Evolutionary conservation across 2,329 filamentous ascomycete species (phyloP).

Genomic region (Pochonia chlamydosporia): DNA sequence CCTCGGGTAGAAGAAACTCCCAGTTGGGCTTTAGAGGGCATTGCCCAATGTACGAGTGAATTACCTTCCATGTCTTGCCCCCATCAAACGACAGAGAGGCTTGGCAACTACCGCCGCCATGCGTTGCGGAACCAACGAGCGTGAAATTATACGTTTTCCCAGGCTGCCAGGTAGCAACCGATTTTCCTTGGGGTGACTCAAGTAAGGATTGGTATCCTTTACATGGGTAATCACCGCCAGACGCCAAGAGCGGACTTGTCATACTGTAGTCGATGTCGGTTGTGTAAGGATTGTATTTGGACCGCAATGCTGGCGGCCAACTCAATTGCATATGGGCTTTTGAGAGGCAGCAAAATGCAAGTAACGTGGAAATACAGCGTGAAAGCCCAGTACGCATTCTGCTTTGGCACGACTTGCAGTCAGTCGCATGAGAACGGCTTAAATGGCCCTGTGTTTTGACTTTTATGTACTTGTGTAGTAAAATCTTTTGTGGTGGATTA

Average conservation of each 20-base stretch:
- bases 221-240: conserved; percentile 66
- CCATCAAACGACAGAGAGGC: conserved; percentile 68
- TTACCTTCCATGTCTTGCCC: conserved; percentile 63
- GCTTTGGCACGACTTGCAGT: no score
- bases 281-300: conserved; percentile 43
- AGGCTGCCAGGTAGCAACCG: conserved; percentile 55
- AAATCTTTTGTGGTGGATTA: no score
- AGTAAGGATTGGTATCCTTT: conserved; percentile 52
- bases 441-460: no score
- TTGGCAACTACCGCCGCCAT: conserved; percentile 71
- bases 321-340: conserved; percentile 47
- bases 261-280: conserved; percentile 61
- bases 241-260: conserved; percentile 55
- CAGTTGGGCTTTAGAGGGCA: conserved; percentile 50
- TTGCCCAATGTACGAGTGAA: conserved; percentile 49
- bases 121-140: conserved; percentile 55
- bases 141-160: conserved; percentile 58
- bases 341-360: not conserved
- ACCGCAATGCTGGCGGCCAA: conserved; percentile 42
- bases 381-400: no score
- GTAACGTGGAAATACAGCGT: no score
- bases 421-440: no score
- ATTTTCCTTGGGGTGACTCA: conserved; percentile 39
- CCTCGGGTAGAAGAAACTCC: conserved; percentile 59
- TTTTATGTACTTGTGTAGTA: no score